Percentiles rank a stretch among this genome's conserved stretches.
phyloP scores from a whole-genome alignment of 2,329 filamentous ascomycete species.

The Ophiostoma sp. region DNA sequence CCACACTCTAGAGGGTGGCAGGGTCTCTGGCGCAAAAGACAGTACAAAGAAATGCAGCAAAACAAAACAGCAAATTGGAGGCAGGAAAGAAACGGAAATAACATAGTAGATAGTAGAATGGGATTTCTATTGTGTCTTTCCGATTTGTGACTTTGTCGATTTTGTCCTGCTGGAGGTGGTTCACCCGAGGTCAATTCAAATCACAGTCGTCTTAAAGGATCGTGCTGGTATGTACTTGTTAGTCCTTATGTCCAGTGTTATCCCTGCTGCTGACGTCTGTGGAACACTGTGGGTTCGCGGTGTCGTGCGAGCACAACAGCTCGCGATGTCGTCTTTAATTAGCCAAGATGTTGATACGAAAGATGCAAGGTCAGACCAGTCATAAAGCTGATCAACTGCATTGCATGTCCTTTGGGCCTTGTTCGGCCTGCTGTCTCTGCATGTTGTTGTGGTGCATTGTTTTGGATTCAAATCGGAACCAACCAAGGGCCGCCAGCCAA shows the following conservation, averaged over 20 bases:
- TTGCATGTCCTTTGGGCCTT: neutral
- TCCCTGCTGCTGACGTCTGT: neutral
- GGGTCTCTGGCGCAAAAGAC: neutral
- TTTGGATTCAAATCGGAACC: neutral
- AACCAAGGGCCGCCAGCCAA: neutral
- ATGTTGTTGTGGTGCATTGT: neutral
- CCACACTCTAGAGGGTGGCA: neutral
- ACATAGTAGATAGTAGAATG: too few relatives aligned
- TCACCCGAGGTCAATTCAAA: neutral
- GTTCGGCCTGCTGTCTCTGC: neutral
- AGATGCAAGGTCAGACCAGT: neutral
- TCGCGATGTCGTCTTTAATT: neutral
- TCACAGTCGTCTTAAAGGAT: neutral
- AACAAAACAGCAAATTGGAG: neutral
- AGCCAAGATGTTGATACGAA: neutral
- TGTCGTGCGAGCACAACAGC: conserved; percentile 2
- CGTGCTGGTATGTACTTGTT: neutral
- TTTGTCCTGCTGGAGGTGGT: neutral
- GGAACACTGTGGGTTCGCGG: neutral
- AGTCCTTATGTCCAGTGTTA: neutral
- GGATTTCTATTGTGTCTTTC: neutral
- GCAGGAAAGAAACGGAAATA: neutral
- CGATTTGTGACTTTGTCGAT: neutral
- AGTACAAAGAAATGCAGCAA: neutral
- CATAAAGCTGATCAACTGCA: neutral